A percentile compares a stretch with the other conserved stretches of the same genome.
phyloP scores from a whole-genome alignment of 2,329 filamentous ascomycete genomes.

The Pseudogymnoascus verrucosus region DNA sequence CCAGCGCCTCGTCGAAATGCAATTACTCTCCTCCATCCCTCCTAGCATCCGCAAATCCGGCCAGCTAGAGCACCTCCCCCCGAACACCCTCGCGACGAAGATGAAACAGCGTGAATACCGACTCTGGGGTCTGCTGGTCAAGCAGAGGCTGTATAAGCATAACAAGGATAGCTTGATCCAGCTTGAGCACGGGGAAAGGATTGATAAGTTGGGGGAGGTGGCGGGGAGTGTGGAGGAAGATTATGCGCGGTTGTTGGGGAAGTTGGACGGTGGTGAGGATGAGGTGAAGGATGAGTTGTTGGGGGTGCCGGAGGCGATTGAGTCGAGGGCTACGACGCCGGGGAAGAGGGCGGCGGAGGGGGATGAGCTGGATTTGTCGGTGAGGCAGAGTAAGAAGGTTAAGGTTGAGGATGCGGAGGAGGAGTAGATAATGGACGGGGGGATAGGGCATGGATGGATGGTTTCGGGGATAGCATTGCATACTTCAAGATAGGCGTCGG shows the following conservation, averaged over 20 bases:
- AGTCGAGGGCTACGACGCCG: slow-evolving; percentile 19
- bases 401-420: background rate
- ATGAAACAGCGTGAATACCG: slow-evolving; percentile 55
- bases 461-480: background rate
- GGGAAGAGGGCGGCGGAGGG: slow-evolving; percentile 37
- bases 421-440: background rate
- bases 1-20: slow-evolving; percentile 65
- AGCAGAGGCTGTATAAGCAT: slow-evolving; percentile 67
- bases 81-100: slow-evolving; percentile 36
- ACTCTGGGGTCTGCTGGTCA: slow-evolving; percentile 68
- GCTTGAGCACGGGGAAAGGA: slow-evolving; percentile 58
- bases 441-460: slow-evolving; percentile 5
- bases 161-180: slow-evolving; percentile 65
- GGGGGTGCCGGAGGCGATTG: slow-evolving; percentile 40
- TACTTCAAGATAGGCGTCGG: background rate
- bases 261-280: background rate
- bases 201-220: slow-evolving; percentile 64
- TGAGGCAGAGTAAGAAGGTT: slow-evolving; percentile 9
- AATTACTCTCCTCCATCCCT: slow-evolving; percentile 56
- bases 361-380: slow-evolving; percentile 20
- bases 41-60: slow-evolving; percentile 45
- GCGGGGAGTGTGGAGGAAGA: slow-evolving; percentile 62
- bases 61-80: slow-evolving; percentile 33
- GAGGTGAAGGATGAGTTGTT: slow-evolving; percentile 36
- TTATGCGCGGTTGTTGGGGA: slow-evolving; percentile 55